Evolutionary conservation across 805 yeast species (phyloP), one percentile per base, ranked within the genome.

Genomic region (Cyberlindnera xylosilytica): DNA sequence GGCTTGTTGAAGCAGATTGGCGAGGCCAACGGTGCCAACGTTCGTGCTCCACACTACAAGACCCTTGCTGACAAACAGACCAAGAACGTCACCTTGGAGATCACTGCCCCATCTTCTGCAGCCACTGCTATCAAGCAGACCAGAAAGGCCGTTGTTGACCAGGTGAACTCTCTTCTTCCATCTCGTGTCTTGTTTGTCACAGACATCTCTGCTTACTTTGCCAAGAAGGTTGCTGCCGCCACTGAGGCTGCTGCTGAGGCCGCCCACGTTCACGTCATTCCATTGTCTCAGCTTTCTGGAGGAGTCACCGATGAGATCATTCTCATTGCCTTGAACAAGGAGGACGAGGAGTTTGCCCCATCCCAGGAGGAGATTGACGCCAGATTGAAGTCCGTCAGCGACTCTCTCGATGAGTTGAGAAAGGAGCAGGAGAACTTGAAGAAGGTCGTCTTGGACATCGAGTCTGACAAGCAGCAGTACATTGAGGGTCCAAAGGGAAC

Each of bases 101-200:
- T 91, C 46, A 72, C 77, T 26, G 82, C 84, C 27, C 54, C 65
- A 34, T 64, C 69, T 31, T 68, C 66, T 34, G 75, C 66, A 19
- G 65, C 71, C 39, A 72, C 65, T 23, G 77, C 77, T 4, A 72
- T 78, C 49, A 80, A 82, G 58, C 54, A 61, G 12, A 85, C 88
- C 28, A 86, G 90, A 64, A 81, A 79, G 50, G 78, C 78, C 16
- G 70, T 93, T 45, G 87, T 93, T 44, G 71, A 78, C 27, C 64
- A 73, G 17, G 96, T 93, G 42, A 89, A 87, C 64, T 68, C 71
- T 39, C 72, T 83, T 42, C 69, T 87, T 8, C 96, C 97, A 27
- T 69, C 74, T 33, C 76, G 78, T 45, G 74, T 87, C 26, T 65
- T 66, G 46, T 66, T 68, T 10, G 66, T 87, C 34, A 59, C 68